Base-by-base conservation (phyloP, 2,329 filamentous ascomycete species). In the Hymenoscyphus scutula region DNA sequence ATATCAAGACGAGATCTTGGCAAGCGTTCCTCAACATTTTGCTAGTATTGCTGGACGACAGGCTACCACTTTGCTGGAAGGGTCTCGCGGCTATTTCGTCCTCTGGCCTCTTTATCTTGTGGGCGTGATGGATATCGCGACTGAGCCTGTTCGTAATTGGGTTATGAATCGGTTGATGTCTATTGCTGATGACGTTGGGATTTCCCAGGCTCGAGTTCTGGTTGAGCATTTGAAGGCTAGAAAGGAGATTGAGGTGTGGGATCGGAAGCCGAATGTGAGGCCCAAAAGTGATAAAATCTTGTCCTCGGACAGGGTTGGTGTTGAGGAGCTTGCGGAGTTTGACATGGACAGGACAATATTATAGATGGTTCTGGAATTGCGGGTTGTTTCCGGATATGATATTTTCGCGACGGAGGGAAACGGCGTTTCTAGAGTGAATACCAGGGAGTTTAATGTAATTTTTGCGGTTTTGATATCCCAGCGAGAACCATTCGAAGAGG, bases 81-180 rank as follows among this genome's bases (percentile, higher is more conserved):
- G 63, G 6, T 65, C 67, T 10, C 58, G 63, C 11, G 66, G 61
- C 5, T 68, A 68, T 29, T 70, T 70, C 30, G 59, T 71, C 6
- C 41, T 73, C 4, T 72, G 70, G 70, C 70, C 69, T 2, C 62
- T 72, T 1, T 72, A 67, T 48, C 53, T 71, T 1, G 64, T 64
- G 1, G 70, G 67, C 1, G 59, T 38, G 1, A 69, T 71, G 67
- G 66, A 71, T 53, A n/a, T 69, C 3, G 58, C 63, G 10, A 68
- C 67, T 1, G 55, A 68, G 3, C 19, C 41, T 1, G 60, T 71
- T 10, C 59, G 67, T n/a, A 5, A 29, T 3, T 73, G 70, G 69
- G 65, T 67, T 3, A 63, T 66, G 3, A 48, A 57, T 4, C 58
- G 65, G 7, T 54, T 73, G 8, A 56, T 58, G 29, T 11, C 32